Conservation (phyloP, 805 yeast genomes). For the Lachancea meyersii region DNA sequence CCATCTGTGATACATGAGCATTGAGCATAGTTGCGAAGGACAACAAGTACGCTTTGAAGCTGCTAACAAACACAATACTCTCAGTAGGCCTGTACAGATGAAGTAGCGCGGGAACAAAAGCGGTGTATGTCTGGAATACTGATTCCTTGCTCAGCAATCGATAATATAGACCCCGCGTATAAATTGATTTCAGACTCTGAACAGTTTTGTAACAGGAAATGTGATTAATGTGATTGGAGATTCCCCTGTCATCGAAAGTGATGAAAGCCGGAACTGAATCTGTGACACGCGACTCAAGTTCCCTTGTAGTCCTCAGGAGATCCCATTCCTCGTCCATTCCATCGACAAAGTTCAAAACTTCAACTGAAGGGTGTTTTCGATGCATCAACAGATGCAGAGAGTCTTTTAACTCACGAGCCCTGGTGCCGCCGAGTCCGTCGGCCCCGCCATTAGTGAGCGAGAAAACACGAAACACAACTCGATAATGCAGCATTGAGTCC, state of each 20-base stretch:
- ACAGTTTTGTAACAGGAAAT: conserved; percentile 53
- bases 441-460: conserved; percentile 77
- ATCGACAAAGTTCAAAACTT: conserved; percentile 48
- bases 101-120: conserved; percentile 16
- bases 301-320: conserved; percentile 34
- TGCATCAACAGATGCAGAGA: conserved; percentile 22
- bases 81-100: conserved; percentile 13
- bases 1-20: conserved; percentile 87
- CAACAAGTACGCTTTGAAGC: conserved; percentile 28
- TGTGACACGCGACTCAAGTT: conserved; percentile 32
- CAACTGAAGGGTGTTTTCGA: conserved; percentile 11
- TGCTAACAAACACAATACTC: conserved; percentile 34
- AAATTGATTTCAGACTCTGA: conserved; percentile 10
- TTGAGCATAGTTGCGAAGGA: conserved; percentile 66
- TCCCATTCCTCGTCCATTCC: conserved; percentile 68
- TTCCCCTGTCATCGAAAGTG: conserved; percentile 79
- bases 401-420: conserved; percentile 51
- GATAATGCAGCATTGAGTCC: conserved; percentile 12
- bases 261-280: conserved; percentile 34
- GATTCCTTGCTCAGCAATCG: conserved; percentile 14
- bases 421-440: conserved; percentile 59
- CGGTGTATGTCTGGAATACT: conserved; percentile 22
- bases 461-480: conserved; percentile 42
- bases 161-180: background rate
- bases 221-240: conserved; percentile 87